Evolutionary conservation across 1,284 basidiomycete genomes (phyloP).

Genomic region (Puccinia novopanici): DNA sequence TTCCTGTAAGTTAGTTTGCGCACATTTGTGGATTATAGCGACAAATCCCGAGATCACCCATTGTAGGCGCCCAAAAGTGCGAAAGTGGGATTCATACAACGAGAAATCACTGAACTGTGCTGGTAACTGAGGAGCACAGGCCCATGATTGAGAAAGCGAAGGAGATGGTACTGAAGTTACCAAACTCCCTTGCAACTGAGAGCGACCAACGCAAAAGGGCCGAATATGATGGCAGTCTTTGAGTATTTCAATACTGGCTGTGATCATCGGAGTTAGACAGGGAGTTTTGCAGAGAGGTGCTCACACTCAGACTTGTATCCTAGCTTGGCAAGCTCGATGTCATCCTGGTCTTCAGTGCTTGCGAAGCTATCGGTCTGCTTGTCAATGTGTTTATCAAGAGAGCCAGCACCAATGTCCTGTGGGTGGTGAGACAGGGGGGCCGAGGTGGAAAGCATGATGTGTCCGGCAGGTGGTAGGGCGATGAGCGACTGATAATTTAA

Average conservation of each 20-base stretch:
- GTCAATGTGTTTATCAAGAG: neutral
- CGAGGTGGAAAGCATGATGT: neutral
- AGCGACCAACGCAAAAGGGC: too few species aligned
- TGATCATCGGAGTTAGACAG: neutral
- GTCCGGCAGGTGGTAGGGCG: too few species aligned
- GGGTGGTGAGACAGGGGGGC: constrained; percentile 12
- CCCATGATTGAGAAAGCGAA: constrained; percentile 51
- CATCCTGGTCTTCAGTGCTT: constrained; percentile 40
- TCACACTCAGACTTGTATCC: constrained; percentile 50
- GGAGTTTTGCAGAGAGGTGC: neutral
- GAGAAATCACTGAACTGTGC: constrained; percentile 29
- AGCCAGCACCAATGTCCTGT: neutral
- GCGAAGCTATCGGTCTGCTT: constrained; percentile 18
- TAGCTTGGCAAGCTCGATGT: constrained; percentile 35
- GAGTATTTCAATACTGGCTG: too few species aligned
- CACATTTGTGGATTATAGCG: too few species aligned
- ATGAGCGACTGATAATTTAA: too few species aligned
- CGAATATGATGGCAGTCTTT: too few species aligned
- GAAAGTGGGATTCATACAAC: too few species aligned
- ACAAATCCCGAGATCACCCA: too few species aligned
- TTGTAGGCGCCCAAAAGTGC: too few species aligned
- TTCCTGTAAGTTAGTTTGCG: neutral
- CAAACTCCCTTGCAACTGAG: constrained; percentile 47
- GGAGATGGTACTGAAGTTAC: constrained; percentile 48
- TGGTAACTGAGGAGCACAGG: constrained; percentile 47